Conservation (phyloP, 106 monocot species). For the Dactylorhiza incarnata region DNA sequence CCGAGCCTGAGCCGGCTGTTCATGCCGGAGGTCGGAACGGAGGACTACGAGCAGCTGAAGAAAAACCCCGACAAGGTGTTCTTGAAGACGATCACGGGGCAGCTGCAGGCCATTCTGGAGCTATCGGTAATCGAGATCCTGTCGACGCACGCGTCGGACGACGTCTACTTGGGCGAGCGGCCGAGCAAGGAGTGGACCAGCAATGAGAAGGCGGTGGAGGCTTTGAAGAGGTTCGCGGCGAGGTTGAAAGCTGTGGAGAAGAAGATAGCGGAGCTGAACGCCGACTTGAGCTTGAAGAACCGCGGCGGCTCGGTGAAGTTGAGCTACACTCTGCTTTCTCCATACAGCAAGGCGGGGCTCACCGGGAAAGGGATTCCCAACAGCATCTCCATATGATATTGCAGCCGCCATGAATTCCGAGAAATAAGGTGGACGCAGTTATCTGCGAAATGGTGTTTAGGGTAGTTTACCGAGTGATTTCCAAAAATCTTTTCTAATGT, state of each 20-base stretch:
- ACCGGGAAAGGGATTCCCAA: slow-evolving; percentile 34
- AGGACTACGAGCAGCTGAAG: slow-evolving; percentile 5
- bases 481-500: too few species aligned
- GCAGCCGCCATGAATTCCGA: too few species aligned
- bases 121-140: slow-evolving; percentile 25
- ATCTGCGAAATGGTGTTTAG: too few species aligned
- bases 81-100: slow-evolving; percentile 22
- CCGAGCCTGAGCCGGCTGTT: slow-evolving; percentile 18
- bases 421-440: too few species aligned
- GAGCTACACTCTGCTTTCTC: slow-evolving; percentile 3
- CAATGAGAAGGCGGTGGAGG: slow-evolving; percentile 9
- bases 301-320: slow-evolving; percentile 1
- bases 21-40: slow-evolving; percentile 17
- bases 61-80: slow-evolving; percentile 16
- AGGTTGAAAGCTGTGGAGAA: not conserved
- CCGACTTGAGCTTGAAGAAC: slow-evolving; percentile 1
- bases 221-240: slow-evolving; percentile 3
- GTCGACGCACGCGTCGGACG: slow-evolving; percentile 33
- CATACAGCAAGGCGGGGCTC: slow-evolving; percentile 4
- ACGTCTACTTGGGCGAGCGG: slow-evolving; percentile 25
- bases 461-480: too few species aligned
- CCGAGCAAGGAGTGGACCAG: slow-evolving; percentile 23
- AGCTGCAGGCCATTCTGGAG: slow-evolving; percentile 21
- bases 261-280: not conserved
- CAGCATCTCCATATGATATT: slow-evolving; percentile 29